Percentiles rank a stretch among this genome's conserved stretches.
Evolutionary conservation across 176 grass and related monocot genomes (phyloP).

Genomic region (Elymus sibiricus): DNA sequence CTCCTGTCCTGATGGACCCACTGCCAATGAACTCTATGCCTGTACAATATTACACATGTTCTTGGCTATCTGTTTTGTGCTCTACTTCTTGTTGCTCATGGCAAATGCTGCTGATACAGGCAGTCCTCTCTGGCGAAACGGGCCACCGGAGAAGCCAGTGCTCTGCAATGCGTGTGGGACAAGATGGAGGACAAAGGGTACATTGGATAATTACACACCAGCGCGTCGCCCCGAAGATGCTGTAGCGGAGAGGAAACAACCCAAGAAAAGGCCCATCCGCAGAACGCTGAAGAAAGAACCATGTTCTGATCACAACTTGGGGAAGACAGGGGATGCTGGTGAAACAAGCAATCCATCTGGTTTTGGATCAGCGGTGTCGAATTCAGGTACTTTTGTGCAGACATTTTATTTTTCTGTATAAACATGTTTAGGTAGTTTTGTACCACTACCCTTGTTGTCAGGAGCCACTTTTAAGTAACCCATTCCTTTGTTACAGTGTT

Average conservation of each 20-base stretch:
- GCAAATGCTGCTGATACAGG: slow-evolving; percentile 47
- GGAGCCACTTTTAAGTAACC: no score
- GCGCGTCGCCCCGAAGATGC: slow-evolving; percentile 56
- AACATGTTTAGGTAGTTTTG: not conserved
- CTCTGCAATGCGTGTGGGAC: slow-evolving; percentile 98
- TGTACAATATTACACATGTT: no score
- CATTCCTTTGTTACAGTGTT: not conserved
- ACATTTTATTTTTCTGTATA: not conserved
- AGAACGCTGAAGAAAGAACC: slow-evolving; percentile 36
- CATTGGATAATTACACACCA: slow-evolving; percentile 84
- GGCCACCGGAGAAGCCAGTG: slow-evolving; percentile 90
- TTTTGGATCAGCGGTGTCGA: slow-evolving; percentile 72
- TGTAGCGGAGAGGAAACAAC: slow-evolving; percentile 40
- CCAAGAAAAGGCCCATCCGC: slow-evolving; percentile 42
- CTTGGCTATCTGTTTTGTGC: not conserved
- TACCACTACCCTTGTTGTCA: not conserved
- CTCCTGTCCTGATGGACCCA: no score
- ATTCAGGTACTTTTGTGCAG: slow-evolving; percentile 8
- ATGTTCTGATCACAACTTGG: slow-evolving; percentile 71
- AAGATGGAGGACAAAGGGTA: slow-evolving; percentile 84
- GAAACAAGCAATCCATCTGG: slow-evolving; percentile 51
- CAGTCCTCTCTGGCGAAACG: slow-evolving; percentile 95
- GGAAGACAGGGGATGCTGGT: slow-evolving; percentile 43
- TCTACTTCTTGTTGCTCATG: slow-evolving; percentile 21
- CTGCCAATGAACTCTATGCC: no score